Evolutionary conservation across 305 asterid species (phyloP).

Genomic region (Rubia tinctorum): DNA sequence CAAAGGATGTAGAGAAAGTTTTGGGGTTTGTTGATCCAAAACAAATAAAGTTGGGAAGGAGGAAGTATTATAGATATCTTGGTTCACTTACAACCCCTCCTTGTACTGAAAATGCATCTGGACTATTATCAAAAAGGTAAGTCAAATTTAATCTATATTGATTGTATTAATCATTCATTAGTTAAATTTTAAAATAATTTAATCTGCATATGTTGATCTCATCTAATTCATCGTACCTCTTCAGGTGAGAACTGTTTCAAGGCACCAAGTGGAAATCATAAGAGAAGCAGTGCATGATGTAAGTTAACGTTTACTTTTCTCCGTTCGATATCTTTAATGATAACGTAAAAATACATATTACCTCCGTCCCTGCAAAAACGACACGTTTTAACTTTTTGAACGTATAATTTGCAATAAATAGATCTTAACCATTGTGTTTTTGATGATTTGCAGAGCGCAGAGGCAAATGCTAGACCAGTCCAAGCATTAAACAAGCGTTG

Average conservation of each 20-base stretch:
- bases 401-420: not conserved
- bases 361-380: too few relatives aligned
- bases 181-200: too few relatives aligned
- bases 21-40: slow-evolving; percentile 50
- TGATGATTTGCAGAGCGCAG: slow-evolving; percentile 27
- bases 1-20: slow-evolving; percentile 19
- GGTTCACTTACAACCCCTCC: slow-evolving; percentile 79
- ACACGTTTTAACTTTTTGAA: not conserved
- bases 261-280: slow-evolving; percentile 46
- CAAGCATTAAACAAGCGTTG: slow-evolving; percentile 43
- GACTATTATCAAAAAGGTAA: slow-evolving; percentile 58
- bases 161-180: not conserved
- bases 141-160: not conserved
- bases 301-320: slow-evolving; percentile 18
- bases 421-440: not conserved
- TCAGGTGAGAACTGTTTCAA: slow-evolving; percentile 60
- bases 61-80: slow-evolving; percentile 59
- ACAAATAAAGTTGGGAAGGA: slow-evolving; percentile 41
- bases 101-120: slow-evolving; percentile 53
- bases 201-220: not conserved
- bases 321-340: too few relatives aligned
- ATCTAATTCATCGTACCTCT: not conserved
- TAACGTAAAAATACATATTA: too few relatives aligned
- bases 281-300: slow-evolving; percentile 78
- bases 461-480: slow-evolving; percentile 50